Base-by-base conservation (phyloP, 441 rosid species). In the Mallotus japonicus region DNA sequence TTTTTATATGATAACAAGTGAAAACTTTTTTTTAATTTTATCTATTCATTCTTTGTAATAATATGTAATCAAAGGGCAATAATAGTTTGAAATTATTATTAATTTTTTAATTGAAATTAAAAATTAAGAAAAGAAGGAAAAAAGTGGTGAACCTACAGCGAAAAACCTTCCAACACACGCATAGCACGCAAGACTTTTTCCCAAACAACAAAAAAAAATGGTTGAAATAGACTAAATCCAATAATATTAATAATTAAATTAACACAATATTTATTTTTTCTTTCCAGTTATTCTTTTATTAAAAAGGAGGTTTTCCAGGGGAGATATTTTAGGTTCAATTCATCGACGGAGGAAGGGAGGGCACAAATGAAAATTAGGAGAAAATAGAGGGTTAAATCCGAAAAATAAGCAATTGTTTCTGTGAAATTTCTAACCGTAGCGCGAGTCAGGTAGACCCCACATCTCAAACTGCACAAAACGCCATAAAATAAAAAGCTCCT, bases 381-480 rank as follows among this genome's bases (percentile, higher is more conserved):
- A 0, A 28, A 40, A 0, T 10, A 2, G 0, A 1, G 8, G 72
- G 64, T 13, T 15, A 65, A 64, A 17, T 67, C n/a, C 24, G 44
- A 3, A 62, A 5, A 37, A 37, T 4, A 37, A 37, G 40, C 40
- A 37, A 37, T 37, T 37, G 40, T 37, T 37, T 37, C 40, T 4
- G 40, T 37, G 40, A 37, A 37, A 37, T 47, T 60, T 20, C 22
- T 24, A 54, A 72, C 63, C 69, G 28, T 8, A 19, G 53, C 6
- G 54, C 4, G 5, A 13, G 62, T 13, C 12, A 17, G n/a, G 62
- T 62, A 71, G 77, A 56, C 67, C 71, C 81, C 81, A 58, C 68
- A 37, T 37, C 40, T 6, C 40, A 37, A 16, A 0, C 59, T 51
- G 58, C 56, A 40, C 14, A 34, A 32, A 69, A 69, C 19, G 66